These are phyloP conservation scores for Epichloe festucae DNA, from an alignment of 2,329 filamentous ascomycete species.

Conservation along the genomic window DNA sequence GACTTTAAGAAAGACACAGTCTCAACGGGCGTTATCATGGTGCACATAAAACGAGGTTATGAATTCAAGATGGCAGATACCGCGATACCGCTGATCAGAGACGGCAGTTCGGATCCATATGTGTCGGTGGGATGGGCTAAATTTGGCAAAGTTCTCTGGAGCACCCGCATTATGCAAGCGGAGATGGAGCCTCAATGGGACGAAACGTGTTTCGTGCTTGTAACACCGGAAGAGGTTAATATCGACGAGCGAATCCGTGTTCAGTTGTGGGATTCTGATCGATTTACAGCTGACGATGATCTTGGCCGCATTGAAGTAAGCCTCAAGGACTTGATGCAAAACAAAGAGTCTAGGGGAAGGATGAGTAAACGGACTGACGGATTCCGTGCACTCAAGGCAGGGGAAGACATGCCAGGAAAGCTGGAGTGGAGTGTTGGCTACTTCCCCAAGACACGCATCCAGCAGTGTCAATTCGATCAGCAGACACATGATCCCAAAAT, in stretches of 20 bases:
- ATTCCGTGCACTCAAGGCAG: slow-evolving; percentile 50
- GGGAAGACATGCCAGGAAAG: slow-evolving; percentile 56
- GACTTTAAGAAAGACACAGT: slow-evolving; percentile 67
- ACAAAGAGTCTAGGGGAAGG: slow-evolving; percentile 42
- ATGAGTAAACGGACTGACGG: slow-evolving; percentile 52
- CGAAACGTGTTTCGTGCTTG: slow-evolving; percentile 56
- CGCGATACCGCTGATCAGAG: slow-evolving; percentile 43
- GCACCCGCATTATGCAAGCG: slow-evolving; percentile 48
- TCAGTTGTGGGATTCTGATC: slow-evolving; percentile 66
- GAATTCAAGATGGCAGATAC: slow-evolving; percentile 62
- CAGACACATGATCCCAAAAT: slow-evolving; percentile 49
- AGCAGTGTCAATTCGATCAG: slow-evolving; percentile 44
- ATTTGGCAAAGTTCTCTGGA: slow-evolving; percentile 51
- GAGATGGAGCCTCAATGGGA: slow-evolving; percentile 61
- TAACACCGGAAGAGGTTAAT: slow-evolving; percentile 58
- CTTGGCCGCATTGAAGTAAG: slow-evolving; percentile 59
- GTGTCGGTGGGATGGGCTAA: slow-evolving; percentile 66
- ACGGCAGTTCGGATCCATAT: slow-evolving; percentile 55
- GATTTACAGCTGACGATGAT: slow-evolving; percentile 60
- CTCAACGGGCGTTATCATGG: slow-evolving; percentile 49
- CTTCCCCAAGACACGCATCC: slow-evolving; percentile 53
- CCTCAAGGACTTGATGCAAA: slow-evolving; percentile 51
- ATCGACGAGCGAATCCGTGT: slow-evolving; percentile 56
- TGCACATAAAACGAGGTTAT: slow-evolving; percentile 52
- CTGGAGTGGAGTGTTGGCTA: slow-evolving; percentile 60